Conservation (phyloP, 1,284 basidiomycete species). For the Sporisorium graminicola region DNA sequence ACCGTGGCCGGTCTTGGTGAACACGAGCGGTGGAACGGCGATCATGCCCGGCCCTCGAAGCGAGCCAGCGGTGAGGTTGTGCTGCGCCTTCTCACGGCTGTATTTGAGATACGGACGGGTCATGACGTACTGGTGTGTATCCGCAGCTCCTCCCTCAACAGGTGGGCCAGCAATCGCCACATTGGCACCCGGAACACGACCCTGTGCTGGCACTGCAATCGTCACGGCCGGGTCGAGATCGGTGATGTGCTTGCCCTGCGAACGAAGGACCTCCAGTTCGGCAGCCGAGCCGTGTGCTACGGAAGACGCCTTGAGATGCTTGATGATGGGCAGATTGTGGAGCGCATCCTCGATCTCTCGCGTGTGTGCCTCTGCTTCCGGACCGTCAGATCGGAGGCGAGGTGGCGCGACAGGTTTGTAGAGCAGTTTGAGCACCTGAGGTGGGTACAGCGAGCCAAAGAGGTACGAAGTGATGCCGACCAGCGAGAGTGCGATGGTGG, state of each 20-base stretch:
- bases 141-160: constrained; percentile 39
- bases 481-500: constrained; percentile 46
- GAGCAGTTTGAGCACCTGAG: constrained; percentile 75
- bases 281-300: constrained; percentile 37
- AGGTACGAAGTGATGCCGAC: constrained; percentile 71
- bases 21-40: constrained; percentile 58
- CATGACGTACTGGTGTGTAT: constrained; percentile 53
- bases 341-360: constrained; percentile 78
- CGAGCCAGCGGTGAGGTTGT: constrained; percentile 86
- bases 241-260: constrained; percentile 30
- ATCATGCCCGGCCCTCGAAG: constrained; percentile 78
- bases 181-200: constrained; percentile 25
- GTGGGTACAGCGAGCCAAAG: constrained; percentile 77
- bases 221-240: constrained; percentile 36
- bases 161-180: constrained; percentile 30
- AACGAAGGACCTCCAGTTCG: constrained; percentile 37
- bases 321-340: constrained; percentile 75
- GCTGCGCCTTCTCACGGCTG: constrained; percentile 79
- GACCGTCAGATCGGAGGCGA: constrained; percentile 76
- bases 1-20: constrained; percentile 61
- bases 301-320: constrained; percentile 32
- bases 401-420: constrained; percentile 81
- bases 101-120: constrained; percentile 79
- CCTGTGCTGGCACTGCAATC: constrained; percentile 36
- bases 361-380: constrained; percentile 76